Evolutionary conservation across 495 filamentous ascomycete species (phyloP), one percentile per base, ranked within the genome.

Genomic region (Amphirosellinia nigrospora): DNA sequence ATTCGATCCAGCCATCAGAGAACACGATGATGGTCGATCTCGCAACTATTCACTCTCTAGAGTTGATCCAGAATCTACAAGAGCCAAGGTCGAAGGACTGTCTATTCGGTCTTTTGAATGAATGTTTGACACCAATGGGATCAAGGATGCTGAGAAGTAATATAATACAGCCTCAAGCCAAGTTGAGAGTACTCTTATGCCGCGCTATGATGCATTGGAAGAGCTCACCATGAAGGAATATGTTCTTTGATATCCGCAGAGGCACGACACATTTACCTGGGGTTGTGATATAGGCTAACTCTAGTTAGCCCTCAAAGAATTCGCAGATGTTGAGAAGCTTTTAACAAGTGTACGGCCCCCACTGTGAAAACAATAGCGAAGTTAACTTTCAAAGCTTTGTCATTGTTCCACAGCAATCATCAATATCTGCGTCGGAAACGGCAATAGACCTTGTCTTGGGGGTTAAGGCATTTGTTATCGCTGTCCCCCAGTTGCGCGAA

Each of bases 11-110:
- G 74, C 90, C 93, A n/a, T 94, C 94, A 1, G 91, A 97, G 75
- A 93, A 94, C 23, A 91, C 93, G 0, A 97, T 99, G 96, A 92
- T 94, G 81, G 94, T 98, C 71, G 96, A 98, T 77, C 85, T 94
- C 1, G 89, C 92, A 13, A 96, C 96, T 2, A 91, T 97, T 41
- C 85, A 88, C 16, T 92, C 92, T 11, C 83, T 99, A 16, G 96
- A 98, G 78, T 84, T 99, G 28, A 91, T 98, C 9, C 93, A 97
- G 77, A 98, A 97, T 72, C 77, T 94, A 2, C 91, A 91, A 55
- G 89, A 89, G 77, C 76, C 85, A 16, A 93, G 89, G 71, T 96
- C 89, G 0, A 93, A 88, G 64, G 88, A 90, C 60, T 94, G 89
- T 73, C 83, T 99, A 7, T 96, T 93, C 73, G 93, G 94, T 0